Conservation (phyloP, 306 rosid species). For the cucumber (Cucumis sativus) region DNA sequence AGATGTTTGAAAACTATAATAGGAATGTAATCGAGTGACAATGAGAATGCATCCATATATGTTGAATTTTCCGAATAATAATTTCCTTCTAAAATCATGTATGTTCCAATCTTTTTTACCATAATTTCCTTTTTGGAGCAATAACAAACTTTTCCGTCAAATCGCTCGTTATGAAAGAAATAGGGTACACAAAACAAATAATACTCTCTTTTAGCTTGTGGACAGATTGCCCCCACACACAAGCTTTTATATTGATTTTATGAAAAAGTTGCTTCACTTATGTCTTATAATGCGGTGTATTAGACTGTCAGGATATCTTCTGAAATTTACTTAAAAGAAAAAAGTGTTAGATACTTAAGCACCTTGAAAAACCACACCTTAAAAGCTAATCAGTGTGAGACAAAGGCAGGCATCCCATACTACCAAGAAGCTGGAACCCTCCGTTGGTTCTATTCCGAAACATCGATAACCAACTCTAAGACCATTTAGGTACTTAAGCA, state of each 20-base stretch:
- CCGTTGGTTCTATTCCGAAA: too few species aligned
- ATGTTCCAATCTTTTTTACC: background rate
- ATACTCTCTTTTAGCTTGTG: background rate
- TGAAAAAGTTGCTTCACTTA: background rate
- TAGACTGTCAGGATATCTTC: background rate
- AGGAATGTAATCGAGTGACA: background rate
- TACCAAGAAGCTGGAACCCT: too few species aligned
- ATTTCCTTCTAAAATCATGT: background rate
- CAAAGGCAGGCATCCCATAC: too few species aligned
- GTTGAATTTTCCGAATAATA: background rate
- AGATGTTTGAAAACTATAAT: background rate
- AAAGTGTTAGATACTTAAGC: too few species aligned
- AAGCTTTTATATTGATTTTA: background rate
- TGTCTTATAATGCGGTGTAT: background rate
- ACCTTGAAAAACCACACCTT: too few species aligned
- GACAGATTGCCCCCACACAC: background rate
- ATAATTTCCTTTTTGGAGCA: background rate
- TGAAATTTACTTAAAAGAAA: background rate
- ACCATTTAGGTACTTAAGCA: too few species aligned
- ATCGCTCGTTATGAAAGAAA: background rate
- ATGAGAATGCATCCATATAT: background rate
- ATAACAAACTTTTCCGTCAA: background rate
- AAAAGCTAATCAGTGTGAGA: too few species aligned
- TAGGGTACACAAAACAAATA: background rate
- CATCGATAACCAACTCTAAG: too few species aligned